phyloP scores from a whole-genome alignment of 164 flowering plant genomes.

The Berberis thunbergii region DNA sequence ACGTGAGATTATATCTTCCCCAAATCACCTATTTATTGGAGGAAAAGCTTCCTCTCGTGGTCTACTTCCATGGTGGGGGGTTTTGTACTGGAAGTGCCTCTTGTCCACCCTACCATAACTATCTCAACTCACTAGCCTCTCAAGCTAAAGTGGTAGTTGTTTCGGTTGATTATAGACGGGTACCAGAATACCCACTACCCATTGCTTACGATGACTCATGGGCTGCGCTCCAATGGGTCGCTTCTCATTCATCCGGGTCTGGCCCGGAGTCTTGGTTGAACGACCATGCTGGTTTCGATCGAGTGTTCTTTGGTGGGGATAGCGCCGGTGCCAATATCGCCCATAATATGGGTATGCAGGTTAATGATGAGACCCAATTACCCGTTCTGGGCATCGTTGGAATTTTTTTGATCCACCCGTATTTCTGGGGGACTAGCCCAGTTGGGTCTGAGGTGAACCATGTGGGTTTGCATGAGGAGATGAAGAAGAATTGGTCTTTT shows the following conservation, averaged over 20 bases:
- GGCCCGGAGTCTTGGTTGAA: slow-evolving; percentile 18
- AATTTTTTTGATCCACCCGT: slow-evolving; percentile 8
- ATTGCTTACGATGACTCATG: slow-evolving; percentile 35
- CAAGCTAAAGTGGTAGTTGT: slow-evolving; percentile 20
- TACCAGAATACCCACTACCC: slow-evolving; percentile 37
- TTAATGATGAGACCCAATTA: not conserved
- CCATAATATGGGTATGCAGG: slow-evolving; percentile 8
- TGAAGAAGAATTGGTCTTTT: not conserved
- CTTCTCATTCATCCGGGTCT: slow-evolving; percentile 15
- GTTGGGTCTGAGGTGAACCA: slow-evolving; percentile 1
- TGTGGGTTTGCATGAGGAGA: not conserved
- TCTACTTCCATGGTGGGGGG: slow-evolving; percentile 30
- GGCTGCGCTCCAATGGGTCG: slow-evolving; percentile 28
- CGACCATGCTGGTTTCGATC: slow-evolving; percentile 13
- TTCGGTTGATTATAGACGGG: slow-evolving; percentile 24
- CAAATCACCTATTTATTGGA: not conserved
- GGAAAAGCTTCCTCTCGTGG: slow-evolving; percentile 21
- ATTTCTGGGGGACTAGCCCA: slow-evolving; percentile 1
- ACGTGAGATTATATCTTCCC: slow-evolving; percentile 22
- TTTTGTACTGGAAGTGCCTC: slow-evolving; percentile 18
- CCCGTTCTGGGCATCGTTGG: slow-evolving; percentile 6
- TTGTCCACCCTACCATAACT: slow-evolving; percentile 14
- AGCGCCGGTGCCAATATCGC: slow-evolving; percentile 32
- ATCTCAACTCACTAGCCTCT: slow-evolving; percentile 9
- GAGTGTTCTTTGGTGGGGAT: slow-evolving; percentile 31